These are phyloP conservation scores for Xylaria sp. DNA, from an alignment of 2,329 filamentous ascomycete species.

Conservation along the genomic window DNA sequence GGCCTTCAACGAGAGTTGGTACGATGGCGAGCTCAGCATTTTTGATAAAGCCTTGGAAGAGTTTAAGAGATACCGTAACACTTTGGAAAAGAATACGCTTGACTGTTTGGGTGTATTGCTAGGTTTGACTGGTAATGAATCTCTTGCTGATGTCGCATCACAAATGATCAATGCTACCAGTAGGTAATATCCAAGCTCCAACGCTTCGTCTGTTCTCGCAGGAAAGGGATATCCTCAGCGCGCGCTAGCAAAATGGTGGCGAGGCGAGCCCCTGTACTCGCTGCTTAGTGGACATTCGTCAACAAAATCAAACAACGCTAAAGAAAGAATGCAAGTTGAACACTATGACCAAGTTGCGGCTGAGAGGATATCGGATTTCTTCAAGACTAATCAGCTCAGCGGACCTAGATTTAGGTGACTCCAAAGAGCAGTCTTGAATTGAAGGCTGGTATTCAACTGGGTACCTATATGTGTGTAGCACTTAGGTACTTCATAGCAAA, in stretches of 20 bases:
- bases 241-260: neutral
- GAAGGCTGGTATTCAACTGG: neutral
- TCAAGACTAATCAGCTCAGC: neutral
- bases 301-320: neutral
- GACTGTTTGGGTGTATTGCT: constrained; percentile 10
- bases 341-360: neutral
- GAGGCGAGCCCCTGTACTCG: neutral
- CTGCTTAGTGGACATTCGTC: neutral
- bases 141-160: neutral
- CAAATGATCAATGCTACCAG: neutral
- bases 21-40: constrained; percentile 17
- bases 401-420: neutral
- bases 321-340: neutral
- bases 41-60: neutral
- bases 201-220: neutral
- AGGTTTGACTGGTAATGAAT: neutral
- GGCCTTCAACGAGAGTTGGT: neutral
- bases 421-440: neutral
- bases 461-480: constrained; percentile 4
- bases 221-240: neutral
- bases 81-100: constrained; percentile 20
- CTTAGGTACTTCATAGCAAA: neutral
- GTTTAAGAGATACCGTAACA: constrained; percentile 5
- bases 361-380: neutral
- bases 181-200: neutral